Evolutionary conservation across 352 stramenopile genomes (phyloP), one percentile per base, ranked within the genome.

Genomic region (Phytophthora cajani): DNA sequence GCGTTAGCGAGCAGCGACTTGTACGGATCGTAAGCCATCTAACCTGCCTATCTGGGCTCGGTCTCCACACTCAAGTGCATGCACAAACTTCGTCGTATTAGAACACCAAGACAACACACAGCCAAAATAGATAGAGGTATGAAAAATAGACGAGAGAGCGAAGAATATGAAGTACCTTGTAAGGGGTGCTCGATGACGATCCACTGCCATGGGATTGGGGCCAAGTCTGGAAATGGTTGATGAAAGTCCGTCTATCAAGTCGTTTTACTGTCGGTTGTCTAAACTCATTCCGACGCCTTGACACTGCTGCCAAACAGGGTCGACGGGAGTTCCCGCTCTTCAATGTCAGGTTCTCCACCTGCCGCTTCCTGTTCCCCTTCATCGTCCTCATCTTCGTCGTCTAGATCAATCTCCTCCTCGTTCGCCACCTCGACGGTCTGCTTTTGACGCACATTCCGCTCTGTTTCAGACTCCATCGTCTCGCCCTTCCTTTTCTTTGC

Each of bases 351-450:
- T 27, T 77, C 71, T 52, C 61, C 62, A 58, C 12, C 63, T 25
- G 51, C 33, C 27, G 42, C 62, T 30, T 72, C 50, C 30, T 62
- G 50, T 27, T 70, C 62, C 33, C 72, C 68, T 21, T 83, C 77
- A 14, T 88, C 77, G 17, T 90, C 81, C 1, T 90, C 78, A 11
- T 88, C 87, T 64, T 96, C 87, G 53, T 97, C 90, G 56, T 98
- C 95, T 52, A 98, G 77, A 53, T 98, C 92, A 64, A 98, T 98
- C 63, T 98, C 95, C 83, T 98, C 92, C 63, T 93, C 89, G 58
- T 95, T 95, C 19, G 70, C 58, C 53, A 93, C 79, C 32, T 88
- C 80, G 25, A 96, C 88, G 14, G 88, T 78, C 25, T 86, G 78
- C 36, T 90, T 93, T 42, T 94, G 90, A n/a, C 92, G 90, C 30